Evolutionary conservation across 768 basidiomycete species (phyloP), one percentile per base, ranked within the genome.

Genomic region (Amanita subjunquillea): DNA sequence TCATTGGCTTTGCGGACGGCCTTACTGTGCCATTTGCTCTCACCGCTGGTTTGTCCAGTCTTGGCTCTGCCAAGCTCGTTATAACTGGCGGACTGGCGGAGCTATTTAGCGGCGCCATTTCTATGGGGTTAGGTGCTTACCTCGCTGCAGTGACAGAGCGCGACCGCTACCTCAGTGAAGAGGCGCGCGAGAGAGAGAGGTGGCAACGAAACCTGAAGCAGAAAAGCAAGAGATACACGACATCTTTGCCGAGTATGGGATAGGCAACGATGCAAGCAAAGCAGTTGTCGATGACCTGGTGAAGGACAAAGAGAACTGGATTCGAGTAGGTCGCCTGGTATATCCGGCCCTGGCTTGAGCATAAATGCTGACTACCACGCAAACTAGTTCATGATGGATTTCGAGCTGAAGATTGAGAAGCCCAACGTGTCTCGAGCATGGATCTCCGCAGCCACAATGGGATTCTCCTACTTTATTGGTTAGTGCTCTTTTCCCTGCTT

Each of bases 331-430:
- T 34, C 15, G 10, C 22, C 25, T 6, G 13, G 3, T 45, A n/a
- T 15, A 46, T 15, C 4, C 6, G 12, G 44, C 17, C 23, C 4
- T 20, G 5, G 6, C 13, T n/a, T 7, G 30, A n/a, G 25, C 13
- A 22, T 7, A 7, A 34, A 13, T 4, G 17, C 25, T 46, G 30
- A 46, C 29, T 7, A 23, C n/a, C 44, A 29, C 23, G 23, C 34
- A n/a, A 23, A 48, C 30, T 22, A 48, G 47, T 48, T 48, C 34
- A 48, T 48, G 29, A 48, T 48, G 47, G 47, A 48, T 34, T 48
- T 48, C 22, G 32, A 48, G 20, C n/a, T 32, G 6, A 48, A 48
- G 22, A 3, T 36, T 22, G 47, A 48, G 8, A 48, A 48, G 34
- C 47, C 47, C 3, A 48, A 48, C 7, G 47, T 36, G 9, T 48